Base-by-base conservation (phyloP, 768 basidiomycete genomes). In the Pleurotus sapidus region DNA sequence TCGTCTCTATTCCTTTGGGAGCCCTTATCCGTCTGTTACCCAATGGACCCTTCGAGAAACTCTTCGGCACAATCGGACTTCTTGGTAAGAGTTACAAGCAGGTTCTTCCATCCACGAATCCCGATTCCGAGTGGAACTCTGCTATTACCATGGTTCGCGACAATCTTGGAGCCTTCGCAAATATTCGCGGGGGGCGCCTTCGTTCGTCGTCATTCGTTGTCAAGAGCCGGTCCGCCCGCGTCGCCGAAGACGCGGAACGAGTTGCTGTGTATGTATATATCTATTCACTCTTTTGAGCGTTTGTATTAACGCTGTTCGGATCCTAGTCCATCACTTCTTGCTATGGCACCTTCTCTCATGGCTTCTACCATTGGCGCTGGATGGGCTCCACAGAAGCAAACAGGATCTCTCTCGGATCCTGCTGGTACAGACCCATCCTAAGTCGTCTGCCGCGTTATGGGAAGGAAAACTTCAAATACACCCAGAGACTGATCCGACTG, bases 1-100 rank as follows among this genome's bases (percentile, higher is more conserved):
- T 88, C 43, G 83, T 94, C 47, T 88, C 97, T 8, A 84, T 98
- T 46, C 97, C 96, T 4, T 79, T 96, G 64, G 97, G 93, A 53
- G 87, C 77, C 38, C 65, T 94, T 60, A 81, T 95, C 59, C 91
- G 96, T 43, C 71, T 85, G 18, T 69, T 95, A 25, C 96, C 96
- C 47, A 94, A 89, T 65, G 81, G 65, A 34, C 91, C 93, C 0
- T 86, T 94, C 66, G 89, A 92, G 63, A 79, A 63, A 46, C 42
- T 73, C n/a, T 80, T 79, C 70, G 51, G 51, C 12, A 30, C 37
- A 6, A 11, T 54, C 39, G 51, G 51, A 24, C 23, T 54, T 9
- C 39, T 54, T 14, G 51, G 51, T 38, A 54, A 42, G 42, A 39
- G 51, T 23, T 54, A 85, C 43, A 80, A 83, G 0, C 79, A 89